These are phyloP conservation scores for Podaxis pistillaris DNA, from an alignment of 768 basidiomycete species.

Conservation along the genomic window DNA sequence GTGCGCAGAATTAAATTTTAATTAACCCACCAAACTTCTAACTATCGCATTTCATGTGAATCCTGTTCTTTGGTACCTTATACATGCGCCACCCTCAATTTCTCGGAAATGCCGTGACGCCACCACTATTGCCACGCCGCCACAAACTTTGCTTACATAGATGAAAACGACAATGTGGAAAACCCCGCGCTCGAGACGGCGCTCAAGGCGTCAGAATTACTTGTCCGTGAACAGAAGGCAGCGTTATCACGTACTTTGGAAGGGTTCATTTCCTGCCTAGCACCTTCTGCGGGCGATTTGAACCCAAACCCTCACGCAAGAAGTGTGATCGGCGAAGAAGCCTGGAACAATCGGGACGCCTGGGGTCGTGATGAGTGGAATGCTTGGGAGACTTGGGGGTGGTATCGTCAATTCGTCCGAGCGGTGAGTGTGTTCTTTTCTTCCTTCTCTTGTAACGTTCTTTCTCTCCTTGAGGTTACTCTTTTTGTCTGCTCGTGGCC, in stretches of 20 bases:
- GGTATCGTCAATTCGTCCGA: constrained; percentile 89
- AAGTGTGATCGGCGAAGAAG: constrained; percentile 58
- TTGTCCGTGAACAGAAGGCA: constrained; percentile 74
- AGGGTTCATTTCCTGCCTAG: constrained; percentile 70
- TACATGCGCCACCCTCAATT: not conserved
- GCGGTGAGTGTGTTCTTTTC: constrained; percentile 45
- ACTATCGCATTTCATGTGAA: not conserved
- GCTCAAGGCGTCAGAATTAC: constrained; percentile 69
- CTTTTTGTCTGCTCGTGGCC: constrained; percentile 3
- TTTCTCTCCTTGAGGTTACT: not conserved
- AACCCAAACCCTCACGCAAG: constrained; percentile 52
- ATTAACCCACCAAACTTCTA: not conserved
- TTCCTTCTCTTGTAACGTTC: not conserved
- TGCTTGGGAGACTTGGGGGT: constrained; percentile 86
- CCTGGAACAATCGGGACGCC: constrained; percentile 67
- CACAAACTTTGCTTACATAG: constrained; percentile 1
- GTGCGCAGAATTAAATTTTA: constrained; percentile 21
- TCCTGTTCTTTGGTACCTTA: not conserved
- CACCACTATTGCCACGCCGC: not conserved
- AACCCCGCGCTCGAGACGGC: constrained; percentile 70
- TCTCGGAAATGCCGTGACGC: not conserved
- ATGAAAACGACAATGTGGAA: constrained; percentile 48
- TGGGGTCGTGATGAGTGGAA: constrained; percentile 81
- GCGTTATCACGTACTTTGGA: constrained; percentile 72
- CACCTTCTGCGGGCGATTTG: constrained; percentile 36